A percentile compares a stretch with the other conserved stretches of the same genome.
These are phyloP conservation scores for Emmonsiellopsis sp. DNA, from an alignment of 2,329 filamentous ascomycete species.

Conservation along the genomic window DNA sequence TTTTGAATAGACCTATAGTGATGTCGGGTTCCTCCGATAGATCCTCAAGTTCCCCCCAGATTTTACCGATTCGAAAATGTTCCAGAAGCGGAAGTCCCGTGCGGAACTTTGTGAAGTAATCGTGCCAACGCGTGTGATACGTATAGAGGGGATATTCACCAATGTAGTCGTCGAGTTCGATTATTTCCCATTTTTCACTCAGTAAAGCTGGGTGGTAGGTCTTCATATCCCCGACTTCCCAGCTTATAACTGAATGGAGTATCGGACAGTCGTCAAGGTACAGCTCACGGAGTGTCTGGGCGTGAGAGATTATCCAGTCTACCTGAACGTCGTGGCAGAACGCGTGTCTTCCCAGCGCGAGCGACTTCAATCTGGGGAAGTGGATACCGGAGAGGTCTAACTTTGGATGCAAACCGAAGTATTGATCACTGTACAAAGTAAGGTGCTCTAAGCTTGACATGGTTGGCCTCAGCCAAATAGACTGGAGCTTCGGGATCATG, in stretches of 20 bases:
- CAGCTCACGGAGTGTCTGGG: slow-evolving; percentile 30
- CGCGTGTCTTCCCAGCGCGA: slow-evolving; percentile 34
- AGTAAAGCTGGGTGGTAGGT: not conserved
- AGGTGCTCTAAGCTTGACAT: slow-evolving; percentile 24
- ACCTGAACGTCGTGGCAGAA: slow-evolving; percentile 41
- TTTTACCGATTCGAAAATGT: slow-evolving; percentile 13
- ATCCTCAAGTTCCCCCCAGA: not conserved
- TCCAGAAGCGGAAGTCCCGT: slow-evolving; percentile 11
- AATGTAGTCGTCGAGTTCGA: not conserved
- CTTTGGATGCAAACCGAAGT: slow-evolving; percentile 34
- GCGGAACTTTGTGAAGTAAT: slow-evolving; percentile 14
- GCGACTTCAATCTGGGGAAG: slow-evolving; percentile 32
- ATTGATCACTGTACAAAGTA: slow-evolving; percentile 28
- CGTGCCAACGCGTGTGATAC: slow-evolving; percentile 14
- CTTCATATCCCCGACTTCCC: not conserved
- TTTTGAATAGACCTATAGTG: slow-evolving; percentile 7
- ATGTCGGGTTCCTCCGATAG: slow-evolving; percentile 13
- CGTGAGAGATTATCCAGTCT: slow-evolving; percentile 37
- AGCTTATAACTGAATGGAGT: slow-evolving; percentile 9
- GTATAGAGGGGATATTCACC: not conserved
- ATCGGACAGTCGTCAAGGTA: slow-evolving; percentile 39
- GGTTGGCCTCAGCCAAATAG: slow-evolving; percentile 2
- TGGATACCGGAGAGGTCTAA: slow-evolving; percentile 25
- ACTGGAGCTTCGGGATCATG: not conserved
- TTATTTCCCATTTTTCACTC: too few species aligned